Conservation (phyloP, 176 grass and related monocot species). For the Juncus effusus region DNA sequence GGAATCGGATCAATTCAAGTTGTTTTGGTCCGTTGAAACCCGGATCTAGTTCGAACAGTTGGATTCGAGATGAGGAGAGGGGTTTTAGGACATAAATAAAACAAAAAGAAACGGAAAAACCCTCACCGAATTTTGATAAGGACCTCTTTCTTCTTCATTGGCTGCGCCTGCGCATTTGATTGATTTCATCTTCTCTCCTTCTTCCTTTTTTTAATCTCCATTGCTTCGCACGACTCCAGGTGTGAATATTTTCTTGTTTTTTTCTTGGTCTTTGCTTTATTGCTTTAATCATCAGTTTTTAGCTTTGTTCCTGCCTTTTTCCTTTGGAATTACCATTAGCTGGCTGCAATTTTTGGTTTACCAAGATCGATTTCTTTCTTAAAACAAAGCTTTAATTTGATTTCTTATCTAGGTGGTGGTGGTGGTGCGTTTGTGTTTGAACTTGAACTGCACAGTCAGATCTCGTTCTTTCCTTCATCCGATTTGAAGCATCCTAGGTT, state of each 20-base stretch:
- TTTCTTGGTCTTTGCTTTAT: not conserved
- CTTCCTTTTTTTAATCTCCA: conserved; percentile 16
- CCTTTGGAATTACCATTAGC: not conserved
- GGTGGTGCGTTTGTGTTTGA: not conserved
- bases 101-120: not conserved
- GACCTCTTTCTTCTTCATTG: not conserved
- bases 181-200: not conserved
- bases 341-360: not conserved
- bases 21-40: not conserved
- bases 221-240: not conserved
- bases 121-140: conserved; percentile 12
- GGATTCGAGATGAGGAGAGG: too few relatives aligned
- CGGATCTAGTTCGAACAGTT: not conserved
- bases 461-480: not conserved
- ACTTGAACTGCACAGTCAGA: not conserved
- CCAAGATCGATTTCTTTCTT: not conserved
- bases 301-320: not conserved
- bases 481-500: conserved; percentile 10
- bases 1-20: not conserved
- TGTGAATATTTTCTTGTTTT: not conserved
- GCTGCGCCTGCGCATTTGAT: not conserved
- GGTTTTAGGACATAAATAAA: too few relatives aligned
- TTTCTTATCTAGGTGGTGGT: not conserved
- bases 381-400: too few relatives aligned
- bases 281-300: conserved; percentile 1